Percentiles rank a stretch among this genome's conserved stretches.
Evolutionary conservation across 1,284 basidiomycete species (phyloP).

Genomic region (Tylopilus orsonianus): DNA sequence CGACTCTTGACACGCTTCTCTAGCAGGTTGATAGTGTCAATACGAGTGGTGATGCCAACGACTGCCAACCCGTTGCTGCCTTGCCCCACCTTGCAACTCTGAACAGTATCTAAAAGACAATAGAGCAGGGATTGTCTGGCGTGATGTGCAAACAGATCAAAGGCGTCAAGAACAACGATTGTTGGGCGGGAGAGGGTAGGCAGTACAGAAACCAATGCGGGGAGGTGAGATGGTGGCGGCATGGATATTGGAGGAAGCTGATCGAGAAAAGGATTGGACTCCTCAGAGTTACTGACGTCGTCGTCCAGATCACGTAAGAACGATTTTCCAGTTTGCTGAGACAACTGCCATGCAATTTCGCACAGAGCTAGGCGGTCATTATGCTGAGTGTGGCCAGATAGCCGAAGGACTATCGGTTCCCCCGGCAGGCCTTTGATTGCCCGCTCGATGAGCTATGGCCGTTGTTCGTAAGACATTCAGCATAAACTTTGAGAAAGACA

Average conservation of each 20-base stretch:
- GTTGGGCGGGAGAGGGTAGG: constrained; percentile 78
- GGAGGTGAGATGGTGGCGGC: constrained; percentile 75
- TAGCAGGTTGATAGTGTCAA: constrained; percentile 85
- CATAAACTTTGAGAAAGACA: constrained; percentile 27
- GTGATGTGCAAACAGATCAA: constrained; percentile 89
- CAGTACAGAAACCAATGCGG: constrained; percentile 76
- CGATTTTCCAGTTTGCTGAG: constrained; percentile 62
- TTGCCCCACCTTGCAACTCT: constrained; percentile 59
- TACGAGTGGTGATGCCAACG: constrained; percentile 78
- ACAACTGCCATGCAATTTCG: constrained; percentile 86
- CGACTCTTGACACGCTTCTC: constrained; percentile 96
- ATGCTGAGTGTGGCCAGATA: constrained; percentile 84
- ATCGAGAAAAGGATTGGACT: constrained; percentile 43
- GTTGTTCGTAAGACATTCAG: constrained; percentile 5
- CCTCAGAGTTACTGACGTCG: constrained; percentile 25
- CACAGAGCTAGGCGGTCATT: constrained; percentile 88
- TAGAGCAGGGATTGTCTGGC: constrained; percentile 87
- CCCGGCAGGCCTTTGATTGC: constrained; percentile 46
- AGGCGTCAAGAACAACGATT: constrained; percentile 83
- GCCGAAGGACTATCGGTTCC: constrained; percentile 70
- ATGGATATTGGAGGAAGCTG: constrained; percentile 37
- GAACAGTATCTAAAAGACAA: constrained; percentile 83
- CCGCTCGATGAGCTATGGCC: constrained; percentile 54
- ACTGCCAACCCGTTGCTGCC: constrained; percentile 74
- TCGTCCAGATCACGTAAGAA: constrained; percentile 47